Percentiles rank a stretch among this genome's conserved stretches.
Evolutionary conservation across 768 basidiomycete species (phyloP).

Genomic region (Pleurotus eryngii): DNA sequence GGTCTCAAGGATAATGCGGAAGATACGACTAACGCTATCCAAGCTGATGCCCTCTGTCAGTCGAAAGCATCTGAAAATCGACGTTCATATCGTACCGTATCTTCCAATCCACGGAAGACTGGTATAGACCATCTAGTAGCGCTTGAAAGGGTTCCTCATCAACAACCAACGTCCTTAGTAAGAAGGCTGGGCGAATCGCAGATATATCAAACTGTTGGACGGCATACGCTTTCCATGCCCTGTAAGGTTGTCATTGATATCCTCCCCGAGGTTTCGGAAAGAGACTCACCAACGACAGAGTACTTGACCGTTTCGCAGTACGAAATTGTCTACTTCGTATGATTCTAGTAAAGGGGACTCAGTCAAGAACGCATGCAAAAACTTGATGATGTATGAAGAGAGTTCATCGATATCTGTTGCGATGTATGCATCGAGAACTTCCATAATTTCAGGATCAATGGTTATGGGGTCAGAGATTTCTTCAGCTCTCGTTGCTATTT

Average conservation of each 20-base stretch:
- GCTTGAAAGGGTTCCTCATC: conserved; percentile 60
- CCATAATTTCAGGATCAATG: conserved; percentile 54
- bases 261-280: neutral
- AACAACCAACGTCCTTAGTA: conserved; percentile 59
- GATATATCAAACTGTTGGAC: conserved; percentile 54
- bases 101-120: conserved; percentile 40
- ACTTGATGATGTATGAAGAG: conserved; percentile 54
- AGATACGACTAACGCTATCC: conserved; percentile 49
- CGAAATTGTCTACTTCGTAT: conserved; percentile 72
- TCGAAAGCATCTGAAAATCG: neutral
- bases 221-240: conserved; percentile 68
- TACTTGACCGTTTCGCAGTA: conserved; percentile 56
- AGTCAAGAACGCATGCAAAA: conserved; percentile 56
- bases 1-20: conserved; percentile 64
- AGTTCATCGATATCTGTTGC: conserved; percentile 46
- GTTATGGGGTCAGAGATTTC: conserved; percentile 55
- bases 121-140: conserved; percentile 41
- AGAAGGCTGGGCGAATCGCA: conserved; percentile 48
- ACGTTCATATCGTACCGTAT: conserved; percentile 37
- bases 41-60: conserved; percentile 33
- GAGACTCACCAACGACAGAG: conserved; percentile 55
- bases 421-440: conserved; percentile 50
- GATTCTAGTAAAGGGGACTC: conserved; percentile 59
- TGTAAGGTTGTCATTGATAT: conserved; percentile 21
- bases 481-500: conserved; percentile 36